Conservation (phyloP, 768 basidiomycete species). For the Lactarius hatsudake region DNA sequence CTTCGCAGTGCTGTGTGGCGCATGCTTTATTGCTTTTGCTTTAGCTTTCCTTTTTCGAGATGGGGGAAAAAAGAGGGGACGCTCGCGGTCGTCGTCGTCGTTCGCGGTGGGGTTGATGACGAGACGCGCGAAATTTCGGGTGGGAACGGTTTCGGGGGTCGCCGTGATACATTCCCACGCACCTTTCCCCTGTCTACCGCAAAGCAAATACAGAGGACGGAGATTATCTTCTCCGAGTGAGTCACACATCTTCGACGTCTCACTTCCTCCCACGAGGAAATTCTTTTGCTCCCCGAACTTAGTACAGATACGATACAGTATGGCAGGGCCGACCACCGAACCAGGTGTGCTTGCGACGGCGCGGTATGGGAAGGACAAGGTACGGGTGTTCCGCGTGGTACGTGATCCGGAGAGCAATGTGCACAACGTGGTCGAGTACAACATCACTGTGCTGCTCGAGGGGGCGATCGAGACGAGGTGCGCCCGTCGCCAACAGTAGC, state of each 20-base stretch:
- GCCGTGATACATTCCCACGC: background rate
- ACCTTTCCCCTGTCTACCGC: background rate
- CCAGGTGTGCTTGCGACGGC: conserved; percentile 43
- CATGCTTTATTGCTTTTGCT: conserved; percentile 4
- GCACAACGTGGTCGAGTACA: conserved; percentile 84
- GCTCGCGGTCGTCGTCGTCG: conserved; percentile 1
- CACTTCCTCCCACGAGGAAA: background rate
- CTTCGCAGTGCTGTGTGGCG: conserved; percentile 1
- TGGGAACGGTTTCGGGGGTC: background rate
- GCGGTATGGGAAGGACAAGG: conserved; percentile 85
- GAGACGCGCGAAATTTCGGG: background rate
- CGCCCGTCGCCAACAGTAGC: conserved; percentile 2
- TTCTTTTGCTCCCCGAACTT: background rate
- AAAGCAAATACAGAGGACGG: background rate
- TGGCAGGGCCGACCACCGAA: background rate
- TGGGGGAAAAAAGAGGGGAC: background rate
- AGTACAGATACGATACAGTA: background rate
- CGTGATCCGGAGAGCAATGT: conserved; percentile 49
- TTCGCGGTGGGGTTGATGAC: background rate
- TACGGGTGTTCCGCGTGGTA: conserved; percentile 84
- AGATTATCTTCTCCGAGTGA: background rate
- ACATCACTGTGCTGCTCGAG: conserved; percentile 75
- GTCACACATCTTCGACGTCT: background rate
- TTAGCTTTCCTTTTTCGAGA: background rate
- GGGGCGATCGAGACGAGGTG: conserved; percentile 79